Percentiles rank a stretch among this genome's conserved stretches.
phyloP scores from a whole-genome alignment of 2,329 filamentous ascomycete species.

The Cercospora canescens region DNA sequence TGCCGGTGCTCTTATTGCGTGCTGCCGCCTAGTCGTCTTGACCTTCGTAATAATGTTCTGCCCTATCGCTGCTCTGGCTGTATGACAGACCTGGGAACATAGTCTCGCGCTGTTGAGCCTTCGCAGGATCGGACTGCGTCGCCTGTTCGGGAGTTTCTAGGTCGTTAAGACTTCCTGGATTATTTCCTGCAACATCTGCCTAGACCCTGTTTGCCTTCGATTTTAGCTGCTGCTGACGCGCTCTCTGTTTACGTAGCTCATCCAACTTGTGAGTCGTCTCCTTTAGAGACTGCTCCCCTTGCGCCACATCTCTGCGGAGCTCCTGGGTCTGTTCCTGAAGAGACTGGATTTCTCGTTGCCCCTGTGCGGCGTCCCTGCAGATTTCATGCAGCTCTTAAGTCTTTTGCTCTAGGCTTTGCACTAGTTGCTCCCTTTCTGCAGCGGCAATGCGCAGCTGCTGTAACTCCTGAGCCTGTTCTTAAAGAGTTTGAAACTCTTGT shows the following conservation, averaged over 20 bases:
- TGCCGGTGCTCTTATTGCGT: neutral
- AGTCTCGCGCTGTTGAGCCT: neutral
- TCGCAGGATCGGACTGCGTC: neutral
- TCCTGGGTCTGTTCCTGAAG: neutral
- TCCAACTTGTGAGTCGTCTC: neutral
- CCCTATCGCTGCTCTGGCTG: neutral
- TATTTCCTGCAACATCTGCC: neutral
- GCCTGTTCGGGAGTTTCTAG: neutral
- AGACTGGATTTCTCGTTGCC: neutral
- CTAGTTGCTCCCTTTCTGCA: neutral
- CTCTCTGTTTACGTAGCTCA: neutral
- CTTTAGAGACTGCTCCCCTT: neutral
- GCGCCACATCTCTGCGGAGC: neutral
- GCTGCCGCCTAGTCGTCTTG: neutral
- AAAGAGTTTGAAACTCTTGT: neutral
- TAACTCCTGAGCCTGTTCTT: neutral
- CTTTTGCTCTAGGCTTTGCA: neutral
- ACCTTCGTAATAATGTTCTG: neutral
- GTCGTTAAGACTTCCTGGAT: neutral
- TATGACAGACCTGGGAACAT: neutral
- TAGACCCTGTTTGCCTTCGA: neutral
- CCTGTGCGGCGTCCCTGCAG: neutral
- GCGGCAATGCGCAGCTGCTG: neutral
- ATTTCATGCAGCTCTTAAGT: neutral
- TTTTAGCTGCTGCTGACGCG: neutral